Percentiles rank a stretch among this genome's conserved stretches.
These are phyloP conservation scores for Fusarium sp. DNA, from an alignment of 2,329 filamentous ascomycete genomes.

Conservation along the genomic window DNA sequence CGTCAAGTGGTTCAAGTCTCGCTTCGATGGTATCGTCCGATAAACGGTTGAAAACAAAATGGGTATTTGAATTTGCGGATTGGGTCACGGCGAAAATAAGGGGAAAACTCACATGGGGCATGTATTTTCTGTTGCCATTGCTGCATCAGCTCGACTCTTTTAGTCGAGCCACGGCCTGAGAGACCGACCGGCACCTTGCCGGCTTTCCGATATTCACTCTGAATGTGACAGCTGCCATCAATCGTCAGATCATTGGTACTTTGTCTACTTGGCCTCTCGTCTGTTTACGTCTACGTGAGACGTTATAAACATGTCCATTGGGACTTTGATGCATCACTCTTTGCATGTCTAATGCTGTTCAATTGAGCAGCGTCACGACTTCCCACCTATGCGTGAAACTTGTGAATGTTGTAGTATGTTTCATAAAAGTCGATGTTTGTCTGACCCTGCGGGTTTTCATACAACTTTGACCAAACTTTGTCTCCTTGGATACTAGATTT, in stretches of 20 bases:
- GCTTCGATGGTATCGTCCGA: slow-evolving; percentile 99
- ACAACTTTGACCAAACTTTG: not conserved
- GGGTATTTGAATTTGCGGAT: slow-evolving; percentile 51
- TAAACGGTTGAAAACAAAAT: slow-evolving; percentile 66
- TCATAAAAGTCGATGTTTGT: not conserved
- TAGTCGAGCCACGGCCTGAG: slow-evolving; percentile 75
- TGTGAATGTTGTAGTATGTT: not conserved
- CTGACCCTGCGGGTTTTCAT: not conserved
- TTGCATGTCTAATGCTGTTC: not conserved
- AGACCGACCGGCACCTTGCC: slow-evolving; percentile 77
- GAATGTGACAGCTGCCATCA: slow-evolving; percentile 53
- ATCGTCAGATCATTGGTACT: slow-evolving; percentile 39
- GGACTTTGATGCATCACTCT: slow-evolving; percentile 29
- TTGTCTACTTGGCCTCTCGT: slow-evolving; percentile 40
- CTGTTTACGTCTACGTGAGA: slow-evolving; percentile 41
- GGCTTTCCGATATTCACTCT: slow-evolving; percentile 63
- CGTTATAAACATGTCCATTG: slow-evolving; percentile 30
- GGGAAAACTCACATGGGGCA: slow-evolving; percentile 52
- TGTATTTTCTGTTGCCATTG: slow-evolving; percentile 59
- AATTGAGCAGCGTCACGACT: too few relatives aligned
- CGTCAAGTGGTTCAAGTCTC: slow-evolving; percentile 91
- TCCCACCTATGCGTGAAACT: not conserved
- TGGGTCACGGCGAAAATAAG: slow-evolving; percentile 55
- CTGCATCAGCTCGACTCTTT: slow-evolving; percentile 64
- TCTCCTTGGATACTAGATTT: not conserved